Evolutionary conservation across 1,284 basidiomycete species (phyloP).

Genomic region (Irpex lacteus): DNA sequence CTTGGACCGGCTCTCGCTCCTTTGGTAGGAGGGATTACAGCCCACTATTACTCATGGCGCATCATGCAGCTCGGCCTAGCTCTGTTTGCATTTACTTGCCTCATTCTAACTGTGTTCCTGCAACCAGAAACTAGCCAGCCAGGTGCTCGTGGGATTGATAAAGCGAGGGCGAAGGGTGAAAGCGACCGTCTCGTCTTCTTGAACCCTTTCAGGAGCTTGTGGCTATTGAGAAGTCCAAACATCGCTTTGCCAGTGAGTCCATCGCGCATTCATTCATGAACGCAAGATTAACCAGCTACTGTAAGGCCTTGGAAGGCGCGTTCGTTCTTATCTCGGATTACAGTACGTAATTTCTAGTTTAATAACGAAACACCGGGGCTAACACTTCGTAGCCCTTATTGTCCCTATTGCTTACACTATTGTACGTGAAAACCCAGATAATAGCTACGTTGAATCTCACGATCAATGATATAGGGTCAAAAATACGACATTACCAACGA

Average conservation of each 20-base stretch:
- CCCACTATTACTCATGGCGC: constrained; percentile 66
- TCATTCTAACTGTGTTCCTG: constrained; percentile 43
- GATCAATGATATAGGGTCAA: constrained; percentile 36
- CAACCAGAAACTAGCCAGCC: constrained; percentile 73
- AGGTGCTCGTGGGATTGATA: constrained; percentile 44
- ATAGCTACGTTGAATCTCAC: not conserved
- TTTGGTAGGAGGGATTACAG: constrained; percentile 36
- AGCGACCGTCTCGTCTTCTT: constrained; percentile 40
- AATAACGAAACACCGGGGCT: not conserved
- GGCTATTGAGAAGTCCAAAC: constrained; percentile 55
- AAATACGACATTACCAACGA: constrained; percentile 56
- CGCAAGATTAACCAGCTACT: not conserved
- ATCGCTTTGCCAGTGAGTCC: constrained; percentile 46
- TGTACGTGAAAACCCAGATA: constrained; percentile 19
- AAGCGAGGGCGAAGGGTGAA: constrained; percentile 19
- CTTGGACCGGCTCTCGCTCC: constrained; percentile 32
- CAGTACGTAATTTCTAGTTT: constrained; percentile 27
- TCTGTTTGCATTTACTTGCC: constrained; percentile 38
- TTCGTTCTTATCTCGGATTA: constrained; percentile 42
- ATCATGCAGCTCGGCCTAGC: constrained; percentile 55
- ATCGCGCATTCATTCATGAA: not conserved
- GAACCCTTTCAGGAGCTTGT: constrained; percentile 54
- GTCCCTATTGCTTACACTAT: constrained; percentile 40
- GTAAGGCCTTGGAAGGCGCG: constrained; percentile 14
- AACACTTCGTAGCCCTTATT: constrained; percentile 29